A percentile compares a stretch with the other conserved stretches of the same genome.
These are phyloP conservation scores for Pseudophaeomoniella oleicola DNA, from an alignment of 2,329 filamentous ascomycete species.

Conservation along the genomic window DNA sequence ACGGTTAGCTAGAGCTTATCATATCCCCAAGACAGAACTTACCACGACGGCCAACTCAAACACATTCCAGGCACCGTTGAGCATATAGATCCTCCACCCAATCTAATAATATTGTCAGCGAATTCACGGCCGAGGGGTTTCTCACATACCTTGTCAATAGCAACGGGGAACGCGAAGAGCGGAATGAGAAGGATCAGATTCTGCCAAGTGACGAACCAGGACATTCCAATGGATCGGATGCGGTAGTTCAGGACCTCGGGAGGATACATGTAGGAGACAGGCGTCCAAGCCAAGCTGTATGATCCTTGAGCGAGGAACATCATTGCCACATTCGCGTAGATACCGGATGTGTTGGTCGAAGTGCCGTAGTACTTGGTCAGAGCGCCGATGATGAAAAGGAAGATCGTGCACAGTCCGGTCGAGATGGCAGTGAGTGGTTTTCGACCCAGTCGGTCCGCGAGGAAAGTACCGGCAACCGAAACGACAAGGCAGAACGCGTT, in stretches of 20 bases:
- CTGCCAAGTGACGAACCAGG: slow-evolving; percentile 30
- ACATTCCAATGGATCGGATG: slow-evolving; percentile 42
- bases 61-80: slow-evolving; percentile 4
- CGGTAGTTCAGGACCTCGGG: slow-evolving; percentile 27
- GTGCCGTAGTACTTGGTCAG: slow-evolving; percentile 26
- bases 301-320: slow-evolving; percentile 41
- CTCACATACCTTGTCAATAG: slow-evolving; percentile 19
- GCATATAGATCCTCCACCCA: slow-evolving; percentile 6
- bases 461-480: slow-evolving; percentile 29
- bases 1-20: too few relatives aligned
- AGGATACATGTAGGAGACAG: slow-evolving; percentile 33
- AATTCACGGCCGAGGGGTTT: too few relatives aligned
- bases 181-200: slow-evolving; percentile 12
- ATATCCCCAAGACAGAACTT: too few relatives aligned
- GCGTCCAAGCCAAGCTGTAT: slow-evolving; percentile 34
- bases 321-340: slow-evolving; percentile 34
- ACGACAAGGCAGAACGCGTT: slow-evolving; percentile 28
- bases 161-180: slow-evolving; percentile 5
- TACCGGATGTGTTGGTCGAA: slow-evolving; percentile 22
- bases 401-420: slow-evolving; percentile 23
- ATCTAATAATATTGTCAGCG: slow-evolving; percentile 19
- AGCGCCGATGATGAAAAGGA: slow-evolving; percentile 8
- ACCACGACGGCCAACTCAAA: slow-evolving; percentile 1
- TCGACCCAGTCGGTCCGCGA: slow-evolving; percentile 28
- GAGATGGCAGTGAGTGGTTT: slow-evolving; percentile 20